Percentiles rank a stretch among this genome's conserved stretches.
Conservation (phyloP, 2,329 filamentous ascomycete genomes). For the Thielaviopsis ethacetica region DNA sequence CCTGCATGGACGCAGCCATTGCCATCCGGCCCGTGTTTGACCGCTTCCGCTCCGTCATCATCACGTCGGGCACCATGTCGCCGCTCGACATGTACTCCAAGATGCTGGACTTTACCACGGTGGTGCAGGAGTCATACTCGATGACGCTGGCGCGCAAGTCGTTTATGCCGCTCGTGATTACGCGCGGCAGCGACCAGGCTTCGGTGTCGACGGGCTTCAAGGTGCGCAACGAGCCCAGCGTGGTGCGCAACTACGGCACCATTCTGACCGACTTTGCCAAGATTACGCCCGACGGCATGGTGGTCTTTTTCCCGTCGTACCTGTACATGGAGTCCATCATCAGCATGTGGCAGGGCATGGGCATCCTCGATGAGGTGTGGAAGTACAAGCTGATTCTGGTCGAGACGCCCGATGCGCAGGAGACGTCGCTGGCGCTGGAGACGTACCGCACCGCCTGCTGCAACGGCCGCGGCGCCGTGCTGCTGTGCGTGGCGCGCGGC, state of each 20-base stretch:
- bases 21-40: constrained; percentile 97
- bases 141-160: constrained; percentile 91
- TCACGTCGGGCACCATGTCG: constrained; percentile 93
- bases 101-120: constrained; percentile 85
- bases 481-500: constrained; percentile 88
- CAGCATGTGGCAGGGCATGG: constrained; percentile 98
- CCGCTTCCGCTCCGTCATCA: constrained; percentile 93
- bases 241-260: constrained; percentile 93
- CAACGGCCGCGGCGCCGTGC: constrained; percentile 83
- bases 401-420: constrained; percentile 92
- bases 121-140: constrained; percentile 90
- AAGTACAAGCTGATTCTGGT: constrained; percentile 97
- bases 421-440: constrained; percentile 87
- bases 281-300: constrained; percentile 88
- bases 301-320: constrained; percentile 98
- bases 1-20: constrained; percentile 90
- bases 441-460: constrained; percentile 96
- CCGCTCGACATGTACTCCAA: constrained; percentile 98
- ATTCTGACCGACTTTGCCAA: constrained; percentile 89
- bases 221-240: constrained; percentile 84
- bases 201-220: constrained; percentile 88
- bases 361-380: constrained; percentile 93
- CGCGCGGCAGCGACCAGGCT: constrained; percentile 83
- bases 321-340: constrained; percentile 99
- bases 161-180: constrained; percentile 98